Percentiles rank a stretch among this genome's conserved stretches.
Conservation (phyloP, 371 early-diverging fungal genomes). For the Rhizopus sp. region DNA sequence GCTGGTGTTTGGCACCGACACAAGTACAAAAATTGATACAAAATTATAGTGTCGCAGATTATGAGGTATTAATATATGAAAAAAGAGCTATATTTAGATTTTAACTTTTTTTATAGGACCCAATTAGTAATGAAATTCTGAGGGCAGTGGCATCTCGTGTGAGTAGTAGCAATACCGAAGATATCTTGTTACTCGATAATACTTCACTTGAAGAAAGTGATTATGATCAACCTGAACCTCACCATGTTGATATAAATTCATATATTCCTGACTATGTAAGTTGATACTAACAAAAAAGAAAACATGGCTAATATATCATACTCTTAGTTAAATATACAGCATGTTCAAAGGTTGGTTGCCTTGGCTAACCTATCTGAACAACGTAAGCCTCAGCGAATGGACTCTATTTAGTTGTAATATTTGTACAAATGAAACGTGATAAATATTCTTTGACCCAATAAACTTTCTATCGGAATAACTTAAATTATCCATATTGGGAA, state of each 20-base stretch:
- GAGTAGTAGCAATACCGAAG: conserved; percentile 80
- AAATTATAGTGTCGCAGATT: conserved; percentile 76
- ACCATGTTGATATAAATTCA: conserved; percentile 55
- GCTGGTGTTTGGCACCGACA: conserved; percentile 90
- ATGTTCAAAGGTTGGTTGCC: conserved; percentile 27
- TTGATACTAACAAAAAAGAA: neutral
- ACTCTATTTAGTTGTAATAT: conserved; percentile 22
- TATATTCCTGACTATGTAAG: conserved; percentile 53
- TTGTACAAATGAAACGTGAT: conserved; percentile 7
- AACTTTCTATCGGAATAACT: neutral
- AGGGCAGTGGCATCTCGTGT: conserved; percentile 88
- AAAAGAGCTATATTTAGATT: conserved; percentile 8
- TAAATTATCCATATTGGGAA: too few species aligned
- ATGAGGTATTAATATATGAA: conserved; percentile 49
- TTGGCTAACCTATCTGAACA: conserved; percentile 19
- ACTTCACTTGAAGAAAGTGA: conserved; percentile 74
- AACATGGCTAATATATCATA: neutral
- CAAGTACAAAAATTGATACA: conserved; percentile 95
- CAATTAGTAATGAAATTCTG: conserved; percentile 76
- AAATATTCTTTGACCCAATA: conserved; percentile 1
- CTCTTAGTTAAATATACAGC: conserved; percentile 20
- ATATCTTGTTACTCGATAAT: conserved; percentile 85
- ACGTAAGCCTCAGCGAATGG: conserved; percentile 29
- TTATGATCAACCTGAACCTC: conserved; percentile 64
- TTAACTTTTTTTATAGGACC: conserved; percentile 7